A percentile compares a stretch with the other conserved stretches of the same genome.
Evolutionary conservation across 164 flowering plant species (phyloP).

Genomic region (Protea cynaroides): DNA sequence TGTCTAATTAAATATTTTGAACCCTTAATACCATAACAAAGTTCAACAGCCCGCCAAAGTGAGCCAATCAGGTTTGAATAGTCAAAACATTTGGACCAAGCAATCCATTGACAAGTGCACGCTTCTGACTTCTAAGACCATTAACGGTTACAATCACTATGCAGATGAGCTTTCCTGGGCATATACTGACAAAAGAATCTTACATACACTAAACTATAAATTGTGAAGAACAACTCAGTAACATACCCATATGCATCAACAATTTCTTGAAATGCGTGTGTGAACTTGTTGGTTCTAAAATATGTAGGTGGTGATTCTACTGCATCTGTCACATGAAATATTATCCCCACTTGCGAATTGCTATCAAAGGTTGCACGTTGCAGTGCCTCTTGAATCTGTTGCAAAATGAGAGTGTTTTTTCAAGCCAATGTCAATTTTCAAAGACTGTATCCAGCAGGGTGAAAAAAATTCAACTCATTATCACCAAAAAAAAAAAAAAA

Average conservation of each 20-base stretch:
- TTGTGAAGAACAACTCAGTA: slow-evolving; percentile 1
- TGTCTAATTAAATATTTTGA: too few species aligned
- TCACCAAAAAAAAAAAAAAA: too few species aligned
- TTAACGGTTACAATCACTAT: too few species aligned
- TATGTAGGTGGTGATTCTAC: slow-evolving; percentile 93
- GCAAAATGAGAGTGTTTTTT: slow-evolving; percentile 2
- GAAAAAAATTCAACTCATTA: too few species aligned
- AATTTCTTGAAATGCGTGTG: slow-evolving; percentile 86
- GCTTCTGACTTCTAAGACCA: too few species aligned
- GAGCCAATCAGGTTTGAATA: too few species aligned
- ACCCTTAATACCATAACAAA: too few species aligned
- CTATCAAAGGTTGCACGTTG: slow-evolving; percentile 95
- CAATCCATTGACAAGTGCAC: too few species aligned
- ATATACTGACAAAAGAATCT: not conserved
- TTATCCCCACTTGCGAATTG: slow-evolving; percentile 87
- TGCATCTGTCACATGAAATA: slow-evolving; percentile 85
- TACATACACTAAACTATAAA: not conserved
- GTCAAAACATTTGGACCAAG: too few species aligned
- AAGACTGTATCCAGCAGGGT: not conserved
- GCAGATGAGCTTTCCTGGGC: not conserved
- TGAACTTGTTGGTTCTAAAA: slow-evolving; percentile 77
- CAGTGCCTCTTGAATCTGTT: slow-evolving; percentile 87
- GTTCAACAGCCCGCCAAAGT: too few species aligned
- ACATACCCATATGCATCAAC: slow-evolving; percentile 98
- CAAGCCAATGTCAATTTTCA: slow-evolving; percentile 1